Conservation (phyloP, 2,329 filamentous ascomycete species). For the Colletotrichum euphorbiae region DNA sequence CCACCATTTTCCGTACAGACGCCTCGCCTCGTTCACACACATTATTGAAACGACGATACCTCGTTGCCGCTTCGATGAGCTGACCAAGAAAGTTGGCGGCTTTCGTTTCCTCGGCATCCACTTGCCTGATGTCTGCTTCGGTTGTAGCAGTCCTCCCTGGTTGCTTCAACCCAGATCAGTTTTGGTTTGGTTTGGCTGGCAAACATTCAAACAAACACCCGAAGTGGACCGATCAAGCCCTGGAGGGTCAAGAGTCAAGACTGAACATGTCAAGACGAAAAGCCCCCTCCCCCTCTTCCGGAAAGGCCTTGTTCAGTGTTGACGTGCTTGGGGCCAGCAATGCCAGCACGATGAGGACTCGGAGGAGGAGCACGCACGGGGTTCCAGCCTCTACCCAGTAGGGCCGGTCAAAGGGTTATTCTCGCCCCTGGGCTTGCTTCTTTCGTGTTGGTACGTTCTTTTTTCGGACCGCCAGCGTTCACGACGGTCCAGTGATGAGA, state of each 20-base stretch:
- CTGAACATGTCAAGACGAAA: slow-evolving; percentile 1
- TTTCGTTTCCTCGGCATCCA: slow-evolving; percentile 30
- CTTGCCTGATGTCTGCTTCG: slow-evolving; percentile 9
- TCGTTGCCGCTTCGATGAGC: slow-evolving; percentile 7
- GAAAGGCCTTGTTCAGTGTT: not conserved
- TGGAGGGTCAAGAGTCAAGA: slow-evolving; percentile 8
- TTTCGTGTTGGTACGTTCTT: slow-evolving; percentile 22
- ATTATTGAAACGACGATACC: not conserved
- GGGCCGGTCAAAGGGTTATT: slow-evolving; percentile 22
- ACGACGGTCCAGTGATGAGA: slow-evolving; percentile 23
- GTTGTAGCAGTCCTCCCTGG: slow-evolving; percentile 22
- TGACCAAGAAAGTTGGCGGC: not conserved
- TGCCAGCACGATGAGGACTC: not conserved
- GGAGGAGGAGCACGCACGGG: not conserved
- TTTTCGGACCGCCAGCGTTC: slow-evolving; percentile 21
- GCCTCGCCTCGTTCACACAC: not conserved
- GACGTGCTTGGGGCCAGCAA: slow-evolving; percentile 8
- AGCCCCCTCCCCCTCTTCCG: slow-evolving; percentile 2
- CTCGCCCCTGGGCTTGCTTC: slow-evolving; percentile 26
- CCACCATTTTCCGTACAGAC: slow-evolving; percentile 5
- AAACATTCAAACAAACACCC: not conserved
- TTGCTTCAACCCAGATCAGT: slow-evolving; percentile 7
- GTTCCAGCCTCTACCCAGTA: not conserved
- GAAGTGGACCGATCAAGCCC: slow-evolving; percentile 24
- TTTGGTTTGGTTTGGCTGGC: slow-evolving; percentile 20